Evolutionary conservation across 352 stramenopile genomes (phyloP), one percentile per base, ranked within the genome.

Genomic region (Phytophthora gonapodyides): DNA sequence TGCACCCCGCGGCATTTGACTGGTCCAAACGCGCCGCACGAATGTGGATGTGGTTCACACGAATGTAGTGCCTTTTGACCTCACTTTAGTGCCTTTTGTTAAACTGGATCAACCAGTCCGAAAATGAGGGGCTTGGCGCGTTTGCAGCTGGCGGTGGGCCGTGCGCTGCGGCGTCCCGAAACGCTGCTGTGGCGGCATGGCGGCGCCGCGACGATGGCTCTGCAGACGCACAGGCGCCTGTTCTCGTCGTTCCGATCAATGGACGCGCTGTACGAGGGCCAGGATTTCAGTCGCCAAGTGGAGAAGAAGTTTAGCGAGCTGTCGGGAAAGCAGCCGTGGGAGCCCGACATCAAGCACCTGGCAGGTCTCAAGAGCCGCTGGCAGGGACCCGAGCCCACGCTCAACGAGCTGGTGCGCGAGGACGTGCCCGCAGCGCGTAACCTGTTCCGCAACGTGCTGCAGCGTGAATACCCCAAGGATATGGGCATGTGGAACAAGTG

Each of bases 401-500:
- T 96, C 16, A 91, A 94, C 53, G 84, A 91, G 49, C 66, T 96
- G 21, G 88, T 96, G 57, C 83, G 84, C 42, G 76, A 94, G 27
- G 82, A 96, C 52, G 74, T 94, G 7, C 76, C 79, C 7, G 67
- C 78, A 7, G 87, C 87, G 36, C 74, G 87, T 9, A 80, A 81
- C 31, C 64, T 96, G 11, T 96, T 96, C 64, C 81, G 84, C 12
- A 89, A 88, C 44, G 80, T 91, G 50, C 67, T 96, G 50, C 84
- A 96, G 64, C 73, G 80, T 46, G 68, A 86, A 33, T 96, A 96
- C 67, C 62, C 72, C 6, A 81, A 85, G 17, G 84, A 96, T 72
- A 94, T 96, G 84, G 80, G 75, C 63, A 96, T 96, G 87, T 96
- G 87, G 87, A 96, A 96, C 75, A 96, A 96, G 61, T 96, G 87